Base-by-base conservation (phyloP, 2,329 filamentous ascomycete genomes). In the Fusarium stilboides region DNA sequence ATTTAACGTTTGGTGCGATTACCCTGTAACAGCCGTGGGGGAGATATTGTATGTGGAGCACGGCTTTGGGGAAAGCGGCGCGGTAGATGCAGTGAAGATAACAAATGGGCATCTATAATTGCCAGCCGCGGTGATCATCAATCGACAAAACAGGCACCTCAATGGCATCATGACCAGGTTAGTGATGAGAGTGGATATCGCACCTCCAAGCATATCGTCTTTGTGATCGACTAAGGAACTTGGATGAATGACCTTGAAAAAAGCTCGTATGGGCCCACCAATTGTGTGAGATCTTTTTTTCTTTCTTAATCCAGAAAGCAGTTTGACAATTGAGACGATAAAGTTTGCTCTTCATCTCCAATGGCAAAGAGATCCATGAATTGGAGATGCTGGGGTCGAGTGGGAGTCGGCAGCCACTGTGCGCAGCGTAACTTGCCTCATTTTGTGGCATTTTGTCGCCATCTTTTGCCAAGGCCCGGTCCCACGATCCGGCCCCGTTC, bases 381-480 rank as follows among this genome's bases (percentile, higher is more conserved):
- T 47, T 20, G 45, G 51, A 39, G 31, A n/a, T 42, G 26, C 37
- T 46, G 40, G 49, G 20, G 50, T 22, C 4, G 15, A 31, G 43
- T 37, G 9, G 49, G 42, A 70, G 50, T 51, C 51, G 60, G 54
- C 49, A 65, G 61, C 55, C 55, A 61, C 54, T n/a, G 24, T 52
- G 43, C 43, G 56, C 47, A n/a, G 40, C 9, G 22, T 17, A 22
- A 45, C n/a, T 46, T 37, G 56, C 65, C 69, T 68, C 70, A 74
- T 74, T 60, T 56, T 54, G 57, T 61, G 50, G 46, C 47, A 62
- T 72, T 55, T 52, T 64, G 57, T 68, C 72, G 72, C 61, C 69
- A 74, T 74, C 65, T 46, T 33, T 20, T 46, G 65, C 72, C 72
- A 74, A 74, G 68, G 28, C 46, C 54, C 36, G 42, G 59, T 49